Conservation (phyloP, 495 filamentous ascomycete species). For the Penicillium bialowiezense region DNA sequence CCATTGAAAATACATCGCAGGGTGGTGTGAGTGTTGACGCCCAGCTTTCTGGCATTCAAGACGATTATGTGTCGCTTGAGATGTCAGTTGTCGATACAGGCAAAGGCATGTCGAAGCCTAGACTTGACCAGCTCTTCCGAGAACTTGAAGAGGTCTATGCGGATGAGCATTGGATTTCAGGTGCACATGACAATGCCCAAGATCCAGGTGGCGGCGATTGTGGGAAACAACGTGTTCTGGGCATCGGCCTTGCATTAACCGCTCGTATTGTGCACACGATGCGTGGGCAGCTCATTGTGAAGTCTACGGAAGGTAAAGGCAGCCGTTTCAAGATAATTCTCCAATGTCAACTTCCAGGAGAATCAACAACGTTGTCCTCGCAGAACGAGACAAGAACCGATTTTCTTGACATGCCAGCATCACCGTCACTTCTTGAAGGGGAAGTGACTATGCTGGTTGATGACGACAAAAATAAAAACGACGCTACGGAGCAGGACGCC, state of each 20-base stretch:
- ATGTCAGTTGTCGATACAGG: slow-evolving; percentile 79
- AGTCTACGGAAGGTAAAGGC: slow-evolving; percentile 82
- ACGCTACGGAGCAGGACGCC: no score
- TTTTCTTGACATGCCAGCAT: slow-evolving; percentile 5
- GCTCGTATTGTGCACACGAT: slow-evolving; percentile 81
- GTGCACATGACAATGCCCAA: slow-evolving; percentile 1
- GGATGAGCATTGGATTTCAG: slow-evolving; percentile 28
- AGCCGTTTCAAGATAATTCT: slow-evolving; percentile 65
- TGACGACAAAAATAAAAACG: no score
- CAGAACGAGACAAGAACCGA: slow-evolving; percentile 16
- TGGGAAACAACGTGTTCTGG: slow-evolving; percentile 49
- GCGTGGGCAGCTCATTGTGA: slow-evolving; percentile 84
- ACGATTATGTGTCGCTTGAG: slow-evolving; percentile 59
- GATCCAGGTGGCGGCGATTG: not conserved
- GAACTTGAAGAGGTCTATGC: slow-evolving; percentile 83
- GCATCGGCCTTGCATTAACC: slow-evolving; percentile 82
- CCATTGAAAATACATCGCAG: slow-evolving; percentile 72
- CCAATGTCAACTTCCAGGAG: slow-evolving; percentile 27
- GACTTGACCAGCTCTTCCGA: slow-evolving; percentile 74
- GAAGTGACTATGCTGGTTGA: no score
- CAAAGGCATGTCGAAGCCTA: slow-evolving; percentile 68
- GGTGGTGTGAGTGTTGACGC: slow-evolving; percentile 70
- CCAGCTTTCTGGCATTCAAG: slow-evolving; percentile 45
- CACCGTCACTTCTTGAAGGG: no score
- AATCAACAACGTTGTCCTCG: no score